Conservation (phyloP, 2,329 filamentous ascomycete species). For the Aureobasidium sp. region DNA sequence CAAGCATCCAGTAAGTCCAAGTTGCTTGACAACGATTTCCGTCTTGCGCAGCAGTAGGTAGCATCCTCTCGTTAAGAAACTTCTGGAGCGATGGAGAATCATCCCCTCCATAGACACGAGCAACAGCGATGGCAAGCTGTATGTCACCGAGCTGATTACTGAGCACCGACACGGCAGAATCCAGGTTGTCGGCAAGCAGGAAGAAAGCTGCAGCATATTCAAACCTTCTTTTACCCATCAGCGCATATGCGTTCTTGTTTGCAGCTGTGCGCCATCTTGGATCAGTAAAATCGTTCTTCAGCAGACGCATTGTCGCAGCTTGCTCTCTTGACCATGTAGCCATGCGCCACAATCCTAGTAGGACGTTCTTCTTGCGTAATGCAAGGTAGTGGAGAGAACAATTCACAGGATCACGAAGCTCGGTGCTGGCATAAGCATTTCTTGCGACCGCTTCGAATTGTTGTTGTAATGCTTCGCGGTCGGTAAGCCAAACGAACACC, state of each 20-base stretch:
- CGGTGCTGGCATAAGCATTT: conserved; percentile 84
- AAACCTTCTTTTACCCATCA: conserved; percentile 85
- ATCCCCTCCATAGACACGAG: conserved; percentile 83
- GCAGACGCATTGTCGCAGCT: conserved; percentile 64
- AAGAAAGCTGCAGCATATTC: conserved; percentile 97
- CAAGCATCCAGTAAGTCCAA: conserved; percentile 93
- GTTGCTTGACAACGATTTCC: conserved; percentile 91
- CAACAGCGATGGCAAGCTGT: conserved; percentile 81
- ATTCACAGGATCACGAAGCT: conserved; percentile 82
- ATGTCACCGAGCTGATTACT: conserved; percentile 80
- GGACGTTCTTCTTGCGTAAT: conserved; percentile 75
- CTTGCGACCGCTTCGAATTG: conserved; percentile 89
- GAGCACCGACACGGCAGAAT: conserved; percentile 80
- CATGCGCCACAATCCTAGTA: conserved; percentile 92
- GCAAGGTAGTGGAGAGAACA: conserved; percentile 90
- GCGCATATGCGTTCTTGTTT: conserved; percentile 90
- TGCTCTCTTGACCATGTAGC: conserved; percentile 86
- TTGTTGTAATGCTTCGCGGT: conserved; percentile 64
- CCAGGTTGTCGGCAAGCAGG: conserved; percentile 74
- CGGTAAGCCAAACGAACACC: conserved; percentile 90
- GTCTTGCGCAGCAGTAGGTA: conserved; percentile 68
- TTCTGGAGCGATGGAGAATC: conserved; percentile 64
- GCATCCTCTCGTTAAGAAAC: conserved; percentile 71
- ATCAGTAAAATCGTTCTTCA: conserved; percentile 87
- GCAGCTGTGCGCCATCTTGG: conserved; percentile 82